Evolutionary conservation across 2,329 filamentous ascomycete species (phyloP).

Genomic region (Microcyclosporella mali): DNA sequence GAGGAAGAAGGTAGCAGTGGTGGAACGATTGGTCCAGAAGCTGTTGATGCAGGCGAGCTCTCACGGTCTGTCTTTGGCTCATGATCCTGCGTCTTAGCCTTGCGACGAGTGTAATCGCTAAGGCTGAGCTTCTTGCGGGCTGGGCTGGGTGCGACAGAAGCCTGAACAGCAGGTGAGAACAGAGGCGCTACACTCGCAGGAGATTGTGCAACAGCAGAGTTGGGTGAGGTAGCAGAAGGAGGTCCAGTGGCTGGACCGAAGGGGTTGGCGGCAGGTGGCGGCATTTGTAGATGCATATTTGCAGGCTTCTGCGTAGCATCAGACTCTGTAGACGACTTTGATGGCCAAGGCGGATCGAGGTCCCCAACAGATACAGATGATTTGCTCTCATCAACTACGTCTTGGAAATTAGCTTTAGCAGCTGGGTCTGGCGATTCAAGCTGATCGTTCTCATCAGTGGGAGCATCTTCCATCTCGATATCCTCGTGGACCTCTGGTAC

Average conservation of each 20-base stretch:
- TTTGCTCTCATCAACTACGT: conserved; percentile 1
- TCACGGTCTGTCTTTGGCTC: conserved; percentile 24
- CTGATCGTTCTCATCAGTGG: conserved; percentile 6
- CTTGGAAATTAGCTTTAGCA: neutral
- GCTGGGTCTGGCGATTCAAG: neutral
- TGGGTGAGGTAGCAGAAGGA: conserved; percentile 10
- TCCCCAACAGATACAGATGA: conserved; percentile 4
- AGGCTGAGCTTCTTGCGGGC: conserved; percentile 46
- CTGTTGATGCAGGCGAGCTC: conserved; percentile 27
- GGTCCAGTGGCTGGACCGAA: conserved; percentile 23
- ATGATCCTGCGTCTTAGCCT: conserved; percentile 28
- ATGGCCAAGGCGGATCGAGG: conserved; percentile 8
- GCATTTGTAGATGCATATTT: conserved; percentile 30
- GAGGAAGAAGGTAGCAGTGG: conserved; percentile 22
- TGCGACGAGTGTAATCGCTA: conserved; percentile 46
- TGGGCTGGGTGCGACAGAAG: conserved; percentile 37
- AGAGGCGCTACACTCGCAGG: conserved; percentile 22
- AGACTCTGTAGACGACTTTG: conserved; percentile 7
- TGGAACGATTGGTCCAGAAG: conserved; percentile 21
- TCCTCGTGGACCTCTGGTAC: conserved; percentile 6
- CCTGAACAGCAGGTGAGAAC: conserved; percentile 35
- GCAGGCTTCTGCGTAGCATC: conserved; percentile 14
- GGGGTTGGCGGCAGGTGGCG: conserved; percentile 25
- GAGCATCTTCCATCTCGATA: conserved; percentile 18
- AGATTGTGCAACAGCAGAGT: conserved; percentile 19